Percentiles rank a stretch among this genome's conserved stretches.
phyloP scores from a whole-genome alignment of 192 early-diverging fungal genomes.

The Linnemannia hyalina region DNA sequence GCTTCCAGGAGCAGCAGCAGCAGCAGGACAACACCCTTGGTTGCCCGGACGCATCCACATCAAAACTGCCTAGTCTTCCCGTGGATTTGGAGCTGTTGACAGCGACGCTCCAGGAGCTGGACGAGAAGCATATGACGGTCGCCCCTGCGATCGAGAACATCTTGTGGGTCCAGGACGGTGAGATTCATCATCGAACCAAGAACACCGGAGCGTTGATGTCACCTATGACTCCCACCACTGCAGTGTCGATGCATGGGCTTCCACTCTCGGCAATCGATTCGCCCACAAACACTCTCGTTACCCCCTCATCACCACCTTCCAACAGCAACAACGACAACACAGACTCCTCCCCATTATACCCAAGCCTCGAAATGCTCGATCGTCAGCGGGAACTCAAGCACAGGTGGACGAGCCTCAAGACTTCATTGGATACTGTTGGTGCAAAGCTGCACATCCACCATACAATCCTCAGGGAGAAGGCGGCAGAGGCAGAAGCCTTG shows the following conservation, averaged over 20 bases:
- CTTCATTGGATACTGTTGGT: constrained; percentile 34
- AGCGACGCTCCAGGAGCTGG: constrained; percentile 42
- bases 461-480: constrained; percentile 21
- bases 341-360: constrained; percentile 42
- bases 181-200: constrained; percentile 44
- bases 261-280: neutral
- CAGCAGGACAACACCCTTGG: neutral
- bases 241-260: neutral
- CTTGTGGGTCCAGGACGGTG: constrained; percentile 56
- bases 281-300: neutral
- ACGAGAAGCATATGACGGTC: constrained; percentile 46
- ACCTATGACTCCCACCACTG: constrained; percentile 31
- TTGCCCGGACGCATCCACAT: neutral
- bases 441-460: constrained; percentile 35
- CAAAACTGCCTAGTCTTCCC: neutral
- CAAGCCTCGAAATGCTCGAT: constrained; percentile 39
- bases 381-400: constrained; percentile 31
- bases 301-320: neutral
- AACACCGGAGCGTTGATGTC: neutral
- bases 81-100: constrained; percentile 29
- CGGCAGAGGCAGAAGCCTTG: constrained; percentile 4
- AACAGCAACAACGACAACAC: neutral
- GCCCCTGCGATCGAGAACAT: constrained; percentile 49
- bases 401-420: constrained; percentile 48
- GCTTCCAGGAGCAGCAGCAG: neutral